Conservation (phyloP, 2,329 filamentous ascomycete genomes). For the Verticillium zaregamsianum region DNA sequence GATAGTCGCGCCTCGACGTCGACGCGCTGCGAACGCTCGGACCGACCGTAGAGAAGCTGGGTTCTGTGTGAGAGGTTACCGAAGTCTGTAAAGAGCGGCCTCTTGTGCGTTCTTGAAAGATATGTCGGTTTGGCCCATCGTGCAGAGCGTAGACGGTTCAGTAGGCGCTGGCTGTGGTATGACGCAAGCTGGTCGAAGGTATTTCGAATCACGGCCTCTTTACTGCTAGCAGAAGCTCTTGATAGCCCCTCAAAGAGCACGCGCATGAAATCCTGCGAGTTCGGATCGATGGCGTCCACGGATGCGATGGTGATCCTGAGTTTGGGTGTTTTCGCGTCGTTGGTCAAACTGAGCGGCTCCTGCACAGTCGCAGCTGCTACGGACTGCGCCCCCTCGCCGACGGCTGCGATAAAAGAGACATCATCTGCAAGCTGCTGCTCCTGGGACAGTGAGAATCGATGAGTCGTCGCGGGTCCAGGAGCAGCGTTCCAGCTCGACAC, state of each 20-base stretch:
- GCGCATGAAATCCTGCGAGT: slow-evolving; percentile 9
- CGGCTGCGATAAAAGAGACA: slow-evolving; percentile 8
- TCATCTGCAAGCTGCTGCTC: slow-evolving; percentile 12
- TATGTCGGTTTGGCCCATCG: slow-evolving; percentile 13
- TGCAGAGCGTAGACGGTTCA: slow-evolving; percentile 12
- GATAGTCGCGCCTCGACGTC: slow-evolving; percentile 5
- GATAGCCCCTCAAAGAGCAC: slow-evolving; percentile 4
- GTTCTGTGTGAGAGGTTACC: slow-evolving; percentile 8
- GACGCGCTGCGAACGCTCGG: slow-evolving; percentile 3
- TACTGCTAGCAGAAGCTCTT: neutral
- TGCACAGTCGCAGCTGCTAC: slow-evolving; percentile 13
- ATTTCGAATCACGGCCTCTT: neutral
- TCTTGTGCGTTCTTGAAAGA: slow-evolving; percentile 13
- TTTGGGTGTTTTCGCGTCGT: neutral
- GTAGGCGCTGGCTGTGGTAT: slow-evolving; percentile 12
- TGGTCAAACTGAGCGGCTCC: neutral
- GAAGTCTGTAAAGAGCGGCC: slow-evolving; percentile 12
- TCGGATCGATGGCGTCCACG: slow-evolving; percentile 9
- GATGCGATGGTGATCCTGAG: slow-evolving; percentile 10
- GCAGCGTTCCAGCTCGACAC: neutral
- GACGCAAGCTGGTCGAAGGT: slow-evolving; percentile 1
- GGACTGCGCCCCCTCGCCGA: slow-evolving; percentile 13
- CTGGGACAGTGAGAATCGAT: slow-evolving; percentile 2
- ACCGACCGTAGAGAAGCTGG: slow-evolving; percentile 10
- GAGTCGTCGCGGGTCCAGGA: neutral